These are phyloP conservation scores for Dendrobium chrysotoxum DNA, from an alignment of 106 monocot species.

Conservation along the genomic window DNA sequence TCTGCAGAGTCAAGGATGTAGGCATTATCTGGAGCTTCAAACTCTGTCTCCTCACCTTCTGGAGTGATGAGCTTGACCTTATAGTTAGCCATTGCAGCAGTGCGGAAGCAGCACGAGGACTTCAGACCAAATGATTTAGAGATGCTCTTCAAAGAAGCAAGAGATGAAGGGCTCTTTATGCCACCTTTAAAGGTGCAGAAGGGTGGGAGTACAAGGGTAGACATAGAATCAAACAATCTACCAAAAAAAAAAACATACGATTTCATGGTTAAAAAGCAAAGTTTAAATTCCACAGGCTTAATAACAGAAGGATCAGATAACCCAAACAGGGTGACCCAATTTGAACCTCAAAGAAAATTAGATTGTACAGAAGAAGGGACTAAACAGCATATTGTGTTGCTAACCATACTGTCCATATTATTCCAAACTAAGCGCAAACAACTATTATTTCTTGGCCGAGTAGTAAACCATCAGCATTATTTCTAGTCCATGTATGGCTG, in stretches of 20 bases:
- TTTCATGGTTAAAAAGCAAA: too few species aligned
- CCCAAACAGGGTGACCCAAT: too few species aligned
- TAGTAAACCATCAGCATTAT: too few species aligned
- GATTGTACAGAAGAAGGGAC: too few species aligned
- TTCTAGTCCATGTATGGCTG: too few species aligned
- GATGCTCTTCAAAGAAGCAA: slow-evolving; percentile 16
- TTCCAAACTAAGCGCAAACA: too few species aligned
- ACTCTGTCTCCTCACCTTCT: slow-evolving; percentile 19
- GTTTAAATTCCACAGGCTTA: too few species aligned
- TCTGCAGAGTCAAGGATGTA: slow-evolving; percentile 35
- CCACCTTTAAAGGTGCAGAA: slow-evolving; percentile 10
- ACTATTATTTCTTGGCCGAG: too few species aligned
- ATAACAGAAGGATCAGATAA: too few species aligned
- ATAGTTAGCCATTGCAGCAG: slow-evolving; percentile 34
- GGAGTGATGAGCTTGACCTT: slow-evolving; percentile 18
- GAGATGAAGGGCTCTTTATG: slow-evolving; percentile 17
- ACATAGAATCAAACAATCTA: slow-evolving; percentile 11
- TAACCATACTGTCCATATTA: too few species aligned
- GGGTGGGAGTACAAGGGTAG: slow-evolving; percentile 21
- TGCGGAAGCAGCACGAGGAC: slow-evolving; percentile 27
- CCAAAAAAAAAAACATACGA: neutral
- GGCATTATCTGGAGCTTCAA: slow-evolving; percentile 28
- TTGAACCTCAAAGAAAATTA: too few species aligned
- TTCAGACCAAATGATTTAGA: slow-evolving; percentile 30
- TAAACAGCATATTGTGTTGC: too few species aligned